Percentiles rank a stretch among this genome's conserved stretches.
Evolutionary conservation across 129 eudicot species (phyloP).

Genomic region (Heracleum sosnowskyi): DNA sequence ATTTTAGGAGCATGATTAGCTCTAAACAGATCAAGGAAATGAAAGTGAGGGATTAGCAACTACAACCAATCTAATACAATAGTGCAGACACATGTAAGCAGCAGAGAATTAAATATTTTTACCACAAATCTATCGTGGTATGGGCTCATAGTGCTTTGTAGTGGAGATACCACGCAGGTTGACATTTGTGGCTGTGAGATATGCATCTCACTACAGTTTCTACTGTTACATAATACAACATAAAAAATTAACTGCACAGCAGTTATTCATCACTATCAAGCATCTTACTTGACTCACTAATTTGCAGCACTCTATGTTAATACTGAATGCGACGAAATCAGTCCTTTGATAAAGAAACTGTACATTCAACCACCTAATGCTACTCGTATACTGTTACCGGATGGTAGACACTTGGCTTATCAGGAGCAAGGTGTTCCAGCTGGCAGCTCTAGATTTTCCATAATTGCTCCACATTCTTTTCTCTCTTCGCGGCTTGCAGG

Average conservation of each 20-base stretch:
- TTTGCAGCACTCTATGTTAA: constrained; percentile 57
- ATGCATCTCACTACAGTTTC: neutral
- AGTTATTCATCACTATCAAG: constrained; percentile 6
- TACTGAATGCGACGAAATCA: constrained; percentile 37
- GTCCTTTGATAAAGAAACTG: constrained; percentile 51
- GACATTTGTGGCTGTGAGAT: neutral
- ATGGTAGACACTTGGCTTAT: constrained; percentile 86
- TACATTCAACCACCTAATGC: constrained; percentile 71
- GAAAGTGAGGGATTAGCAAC: neutral
- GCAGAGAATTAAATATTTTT: neutral
- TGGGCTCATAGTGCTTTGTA: neutral
- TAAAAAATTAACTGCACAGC: neutral
- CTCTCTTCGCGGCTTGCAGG: constrained; percentile 92
- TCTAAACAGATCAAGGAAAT: neutral
- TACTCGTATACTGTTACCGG: constrained; percentile 70
- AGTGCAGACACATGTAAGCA: neutral
- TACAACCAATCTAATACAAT: neutral
- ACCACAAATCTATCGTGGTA: neutral
- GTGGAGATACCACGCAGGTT: neutral
- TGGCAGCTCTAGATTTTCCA: constrained; percentile 58
- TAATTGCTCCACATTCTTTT: constrained; percentile 66
- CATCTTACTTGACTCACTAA: constrained; percentile 20
- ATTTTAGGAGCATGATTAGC: neutral
- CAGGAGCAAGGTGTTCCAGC: constrained; percentile 74
- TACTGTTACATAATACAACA: neutral